Base-by-base conservation (phyloP, 305 asterid genomes). In the Stenogyne calaminthoides region DNA sequence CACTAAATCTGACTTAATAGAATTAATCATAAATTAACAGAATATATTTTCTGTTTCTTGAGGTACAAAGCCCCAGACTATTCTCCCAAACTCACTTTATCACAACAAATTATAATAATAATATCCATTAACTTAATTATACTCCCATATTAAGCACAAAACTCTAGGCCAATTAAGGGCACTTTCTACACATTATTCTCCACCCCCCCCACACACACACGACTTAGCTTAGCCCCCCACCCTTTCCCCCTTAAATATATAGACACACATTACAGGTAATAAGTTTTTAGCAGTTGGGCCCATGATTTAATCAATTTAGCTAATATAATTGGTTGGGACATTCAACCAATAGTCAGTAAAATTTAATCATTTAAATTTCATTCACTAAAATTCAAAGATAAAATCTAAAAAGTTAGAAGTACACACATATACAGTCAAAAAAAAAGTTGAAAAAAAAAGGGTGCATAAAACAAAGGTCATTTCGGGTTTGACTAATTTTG, bases 41-140 rank as follows among this genome's bases (percentile, higher is more conserved):
- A 49, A 32, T 34, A 9, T 18, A 11, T 57, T n/a, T 56, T 57
- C 9, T 39, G 12, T 73, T 66, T 65, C 7, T 58, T 66, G 54
- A 72, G 80, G 77, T 78, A 16, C 73, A 37, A 32, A 73, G 47
- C 73, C 83, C 85, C 52, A 80, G 74, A 55, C 4, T 75, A 52
- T 79, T 79, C 69, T 69, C 70, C 52, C 71, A 51, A 20, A 75
- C 75, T 34, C 78, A 64, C 74, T 46, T 57, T 72, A 70, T 61
- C 65, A 46, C 60, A 61, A 25, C 54, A 51, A 57, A 62, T 64
- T 67, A 57, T 67, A 57, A 71, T 57, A 68, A 64, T 34, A 68
- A 72, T 69, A 76, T 76, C 84, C 81, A 76, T 54, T 6, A 71
- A 75, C 52, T 70, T 42, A 74, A 65, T 49, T 70, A 36, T 15